Evolutionary conservation across 2,329 filamentous ascomycete species (phyloP).

Genomic region (Fusarium temperatum): DNA sequence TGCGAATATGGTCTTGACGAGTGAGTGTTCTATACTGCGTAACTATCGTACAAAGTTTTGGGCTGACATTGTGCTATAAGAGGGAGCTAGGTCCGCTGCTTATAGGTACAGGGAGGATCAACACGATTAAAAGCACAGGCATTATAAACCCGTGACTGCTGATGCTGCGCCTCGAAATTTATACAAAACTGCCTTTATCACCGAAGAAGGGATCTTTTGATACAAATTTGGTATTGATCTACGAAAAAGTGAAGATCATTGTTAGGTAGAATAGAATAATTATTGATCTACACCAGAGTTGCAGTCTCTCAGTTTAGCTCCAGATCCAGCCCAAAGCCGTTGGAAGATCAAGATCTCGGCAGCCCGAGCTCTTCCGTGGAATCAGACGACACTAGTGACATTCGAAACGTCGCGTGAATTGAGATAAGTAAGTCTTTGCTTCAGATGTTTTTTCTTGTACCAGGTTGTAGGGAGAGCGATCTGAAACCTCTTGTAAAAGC

Average conservation of each 20-base stretch:
- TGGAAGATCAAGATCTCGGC: conserved; percentile 13
- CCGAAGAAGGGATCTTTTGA: not conserved
- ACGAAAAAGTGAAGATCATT: not conserved
- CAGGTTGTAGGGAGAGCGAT: not conserved
- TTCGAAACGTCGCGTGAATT: conserved; percentile 10
- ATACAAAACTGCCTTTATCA: not conserved
- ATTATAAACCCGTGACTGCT: not conserved
- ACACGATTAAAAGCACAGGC: not conserved
- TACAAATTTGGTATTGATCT: not conserved
- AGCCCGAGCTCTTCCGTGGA: conserved; percentile 2
- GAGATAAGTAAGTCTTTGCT: conserved; percentile 1
- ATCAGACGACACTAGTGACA: conserved; percentile 16
- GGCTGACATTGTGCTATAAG: not conserved
- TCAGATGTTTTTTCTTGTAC: not conserved
- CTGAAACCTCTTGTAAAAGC: not conserved
- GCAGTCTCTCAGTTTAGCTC: conserved; percentile 9
- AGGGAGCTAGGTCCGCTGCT: not conserved
- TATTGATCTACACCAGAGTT: conserved; percentile 10
- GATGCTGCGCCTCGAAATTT: not conserved
- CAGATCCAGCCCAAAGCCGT: conserved; percentile 12
- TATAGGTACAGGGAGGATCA: not conserved
- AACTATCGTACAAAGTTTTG: not conserved
- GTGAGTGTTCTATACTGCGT: not conserved
- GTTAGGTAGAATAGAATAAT: not conserved
- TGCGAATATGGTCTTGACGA: not conserved